These are phyloP conservation scores for Colletotrichum sojae DNA, from an alignment of 2,329 filamentous ascomycete genomes.

Conservation along the genomic window DNA sequence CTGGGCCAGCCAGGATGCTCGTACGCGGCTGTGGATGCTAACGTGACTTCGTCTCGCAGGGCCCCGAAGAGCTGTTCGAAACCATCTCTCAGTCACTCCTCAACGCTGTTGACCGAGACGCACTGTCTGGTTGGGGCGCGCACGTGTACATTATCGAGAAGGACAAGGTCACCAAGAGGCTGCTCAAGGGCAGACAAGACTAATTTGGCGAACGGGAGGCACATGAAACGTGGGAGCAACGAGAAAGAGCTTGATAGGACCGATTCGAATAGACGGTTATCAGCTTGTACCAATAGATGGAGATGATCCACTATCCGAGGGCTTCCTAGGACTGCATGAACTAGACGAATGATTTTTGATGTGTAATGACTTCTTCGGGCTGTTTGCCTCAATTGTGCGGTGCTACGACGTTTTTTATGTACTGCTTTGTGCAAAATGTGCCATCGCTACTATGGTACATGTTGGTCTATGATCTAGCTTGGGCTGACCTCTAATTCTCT, in stretches of 20 bases:
- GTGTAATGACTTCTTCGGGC: slow-evolving; percentile 5
- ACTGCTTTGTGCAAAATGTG: slow-evolving; percentile 36
- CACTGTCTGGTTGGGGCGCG: slow-evolving; percentile 96
- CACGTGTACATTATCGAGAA: slow-evolving; percentile 99
- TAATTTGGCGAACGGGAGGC: slow-evolving; percentile 57
- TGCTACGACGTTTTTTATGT: slow-evolving; percentile 34
- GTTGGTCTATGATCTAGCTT: slow-evolving; percentile 48
- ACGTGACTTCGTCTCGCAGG: slow-evolving; percentile 62
- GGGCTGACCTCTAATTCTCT: slow-evolving; percentile 47
- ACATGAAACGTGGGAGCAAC: background rate
- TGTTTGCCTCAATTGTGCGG: slow-evolving; percentile 20
- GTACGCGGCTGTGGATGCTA: slow-evolving; percentile 31
- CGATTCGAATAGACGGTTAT: slow-evolving; percentile 41
- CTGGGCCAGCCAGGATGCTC: background rate
- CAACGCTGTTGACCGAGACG: slow-evolving; percentile 96
- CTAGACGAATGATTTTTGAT: slow-evolving; percentile 37
- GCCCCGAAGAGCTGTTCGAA: slow-evolving; percentile 95
- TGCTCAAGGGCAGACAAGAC: slow-evolving; percentile 98
- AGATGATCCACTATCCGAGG: slow-evolving; percentile 40
- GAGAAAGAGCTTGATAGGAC: slow-evolving; percentile 33
- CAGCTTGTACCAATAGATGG: slow-evolving; percentile 55
- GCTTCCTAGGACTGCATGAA: slow-evolving; percentile 35
- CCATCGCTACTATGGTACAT: slow-evolving; percentile 45
- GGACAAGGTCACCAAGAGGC: slow-evolving; percentile 98
- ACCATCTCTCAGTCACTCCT: slow-evolving; percentile 96